phyloP scores from a whole-genome alignment of 495 filamentous ascomycete species.

The Penicillium flavigenum region DNA sequence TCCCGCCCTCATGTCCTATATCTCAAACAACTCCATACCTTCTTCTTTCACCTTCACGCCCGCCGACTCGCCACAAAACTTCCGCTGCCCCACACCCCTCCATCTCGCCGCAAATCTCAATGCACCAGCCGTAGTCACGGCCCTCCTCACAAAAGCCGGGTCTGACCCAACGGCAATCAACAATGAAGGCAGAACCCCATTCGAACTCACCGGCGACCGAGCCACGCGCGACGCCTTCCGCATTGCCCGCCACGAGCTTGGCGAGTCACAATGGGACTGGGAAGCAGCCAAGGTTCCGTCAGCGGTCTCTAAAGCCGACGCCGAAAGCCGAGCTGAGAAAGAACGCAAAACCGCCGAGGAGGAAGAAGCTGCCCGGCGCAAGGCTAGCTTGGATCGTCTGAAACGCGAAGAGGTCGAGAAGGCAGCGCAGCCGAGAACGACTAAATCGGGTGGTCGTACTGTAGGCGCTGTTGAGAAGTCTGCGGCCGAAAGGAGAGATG shows the following conservation, averaged over 20 bases:
- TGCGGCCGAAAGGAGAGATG: conserved; percentile 71
- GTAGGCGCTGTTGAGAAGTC: conserved; percentile 60
- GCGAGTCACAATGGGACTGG: conserved; percentile 81
- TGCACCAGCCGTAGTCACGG: conserved; percentile 66
- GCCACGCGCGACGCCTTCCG: conserved; percentile 89
- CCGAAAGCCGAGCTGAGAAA: conserved; percentile 58
- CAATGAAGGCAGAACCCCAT: conserved; percentile 68
- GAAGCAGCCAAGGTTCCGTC: conserved; percentile 67
- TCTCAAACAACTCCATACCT: conserved; percentile 67
- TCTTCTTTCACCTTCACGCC: conserved; percentile 74
- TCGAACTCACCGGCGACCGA: conserved; percentile 84
- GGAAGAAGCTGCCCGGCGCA: conserved; percentile 57
- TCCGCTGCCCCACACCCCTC: conserved; percentile 82
- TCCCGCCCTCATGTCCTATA: conserved; percentile 81
- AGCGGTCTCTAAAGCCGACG: conserved; percentile 65
- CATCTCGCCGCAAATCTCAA: conserved; percentile 83
- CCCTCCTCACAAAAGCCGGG: conserved; percentile 71
- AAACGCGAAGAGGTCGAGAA: conserved; percentile 63
- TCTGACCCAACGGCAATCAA: conserved; percentile 73
- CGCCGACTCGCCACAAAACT: conserved; percentile 61
- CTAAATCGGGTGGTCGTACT: conserved; percentile 45
- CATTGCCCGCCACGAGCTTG: conserved; percentile 76
- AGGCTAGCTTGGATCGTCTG: conserved; percentile 63
- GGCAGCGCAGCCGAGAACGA: conserved; percentile 39
- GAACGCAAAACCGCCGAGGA: conserved; percentile 59